These are phyloP conservation scores for Turritis glabra DNA, from an alignment of 345 rosid genomes.

Conservation along the genomic window DNA sequence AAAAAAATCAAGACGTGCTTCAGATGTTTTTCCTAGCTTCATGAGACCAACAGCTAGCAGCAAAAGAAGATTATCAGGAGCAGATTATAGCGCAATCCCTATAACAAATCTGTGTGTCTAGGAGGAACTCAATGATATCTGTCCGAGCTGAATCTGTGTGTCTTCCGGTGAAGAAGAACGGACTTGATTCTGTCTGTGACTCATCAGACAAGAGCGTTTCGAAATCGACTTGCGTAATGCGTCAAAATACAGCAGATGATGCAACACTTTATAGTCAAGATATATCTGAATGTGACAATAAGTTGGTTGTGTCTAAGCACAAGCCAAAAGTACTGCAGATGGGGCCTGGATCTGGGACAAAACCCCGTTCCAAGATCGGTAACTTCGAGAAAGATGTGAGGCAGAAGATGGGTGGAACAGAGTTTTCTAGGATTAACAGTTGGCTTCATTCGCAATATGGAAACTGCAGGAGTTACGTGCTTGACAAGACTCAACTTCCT, in stretches of 20 bases:
- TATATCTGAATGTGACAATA: conserved; percentile 54
- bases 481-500: conserved; percentile 38
- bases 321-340: conserved; percentile 24
- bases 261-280: conserved; percentile 65
- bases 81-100: conserved; percentile 32
- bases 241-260: conserved; percentile 43
- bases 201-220: conserved; percentile 55
- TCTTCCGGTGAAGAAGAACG: conserved; percentile 48
- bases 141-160: conserved; percentile 58
- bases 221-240: conserved; percentile 51
- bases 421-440: conserved; percentile 44
- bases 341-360: conserved; percentile 13
- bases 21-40: conserved; percentile 59
- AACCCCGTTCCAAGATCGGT: conserved; percentile 22
- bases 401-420: conserved; percentile 21
- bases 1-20: conserved; percentile 37
- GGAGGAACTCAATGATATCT: conserved; percentile 47
- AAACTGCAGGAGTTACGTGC: conserved; percentile 27
- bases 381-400: conserved; percentile 23
- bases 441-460: conserved; percentile 51
- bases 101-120: no score
- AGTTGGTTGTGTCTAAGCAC: conserved; percentile 39
- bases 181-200: conserved; percentile 37
- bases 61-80: conserved; percentile 53
- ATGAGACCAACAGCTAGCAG: conserved; percentile 80